Evolutionary conservation across 495 filamentous ascomycete genomes (phyloP).

Genomic region (Xylaria acuta): DNA sequence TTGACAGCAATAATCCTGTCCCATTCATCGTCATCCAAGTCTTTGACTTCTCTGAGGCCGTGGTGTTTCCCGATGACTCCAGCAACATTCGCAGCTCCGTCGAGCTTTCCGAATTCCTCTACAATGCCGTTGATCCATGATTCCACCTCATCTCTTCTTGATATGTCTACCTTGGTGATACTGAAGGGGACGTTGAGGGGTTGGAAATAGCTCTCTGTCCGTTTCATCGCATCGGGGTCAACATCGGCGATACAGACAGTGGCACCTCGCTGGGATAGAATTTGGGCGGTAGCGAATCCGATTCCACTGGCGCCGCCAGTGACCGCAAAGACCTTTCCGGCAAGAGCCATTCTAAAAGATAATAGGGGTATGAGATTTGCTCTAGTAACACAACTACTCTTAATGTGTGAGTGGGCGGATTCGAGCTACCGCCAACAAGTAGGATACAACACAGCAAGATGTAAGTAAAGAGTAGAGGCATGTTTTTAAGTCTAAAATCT

Average conservation of each 20-base stretch:
- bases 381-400: conserved; percentile 1
- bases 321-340: conserved; percentile 58
- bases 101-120: conserved; percentile 48
- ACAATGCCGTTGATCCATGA: conserved; percentile 45
- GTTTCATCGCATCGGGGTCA: conserved; percentile 45
- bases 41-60: conserved; percentile 39
- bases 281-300: conserved; percentile 61
- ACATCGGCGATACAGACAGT: conserved; percentile 61
- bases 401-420: background rate
- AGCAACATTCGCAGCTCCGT: conserved; percentile 66
- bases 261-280: conserved; percentile 56
- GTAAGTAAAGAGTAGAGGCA: conserved; percentile 4
- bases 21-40: conserved; percentile 57
- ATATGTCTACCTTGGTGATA: conserved; percentile 42
- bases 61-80: conserved; percentile 50
- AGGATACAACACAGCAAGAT: conserved; percentile 1
- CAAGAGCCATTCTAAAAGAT: conserved; percentile 32
- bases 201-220: conserved; percentile 38
- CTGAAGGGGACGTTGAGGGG: conserved; percentile 36
- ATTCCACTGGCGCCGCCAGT: conserved; percentile 64
- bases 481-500: background rate
- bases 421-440: conserved; percentile 7
- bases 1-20: conserved; percentile 61
- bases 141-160: conserved; percentile 42
- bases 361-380: background rate